phyloP scores from a whole-genome alignment of 257 asterid species.

The Solanum tarapatanum region DNA sequence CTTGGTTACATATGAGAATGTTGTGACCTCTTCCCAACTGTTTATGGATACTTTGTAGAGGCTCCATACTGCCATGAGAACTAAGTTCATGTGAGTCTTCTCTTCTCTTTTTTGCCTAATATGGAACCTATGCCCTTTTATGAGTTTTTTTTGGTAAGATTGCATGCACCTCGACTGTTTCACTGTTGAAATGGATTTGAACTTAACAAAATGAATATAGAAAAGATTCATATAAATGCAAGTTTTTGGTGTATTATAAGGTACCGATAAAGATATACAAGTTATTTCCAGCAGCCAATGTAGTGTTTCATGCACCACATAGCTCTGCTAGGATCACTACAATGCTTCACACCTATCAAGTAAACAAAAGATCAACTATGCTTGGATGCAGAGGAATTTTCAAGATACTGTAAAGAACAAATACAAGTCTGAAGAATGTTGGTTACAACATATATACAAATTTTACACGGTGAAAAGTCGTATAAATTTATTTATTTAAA shows the following conservation, averaged over 20 bases:
- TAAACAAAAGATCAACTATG: no score
- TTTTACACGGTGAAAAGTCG: no score
- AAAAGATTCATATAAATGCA: no score
- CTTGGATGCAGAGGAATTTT: background rate
- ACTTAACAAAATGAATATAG: no score
- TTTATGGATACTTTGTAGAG: conserved; percentile 59
- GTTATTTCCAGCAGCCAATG: no score
- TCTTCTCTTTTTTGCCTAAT: background rate
- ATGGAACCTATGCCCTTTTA: background rate
- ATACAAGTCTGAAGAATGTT: no score
- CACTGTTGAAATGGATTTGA: background rate
- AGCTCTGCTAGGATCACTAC: no score
- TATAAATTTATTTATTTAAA: no score
- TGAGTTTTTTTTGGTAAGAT: background rate
- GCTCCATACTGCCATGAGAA: conserved; percentile 64
- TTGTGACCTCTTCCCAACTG: conserved; percentile 27
- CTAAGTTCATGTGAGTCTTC: conserved; percentile 71
- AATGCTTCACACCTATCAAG: background rate
- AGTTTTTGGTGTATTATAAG: no score
- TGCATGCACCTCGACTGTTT: background rate
- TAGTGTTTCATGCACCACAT: no score
- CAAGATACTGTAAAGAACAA: background rate
- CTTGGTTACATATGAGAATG: conserved; percentile 48
- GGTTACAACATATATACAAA: background rate
- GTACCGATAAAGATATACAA: no score